These are phyloP conservation scores for Vigna mungo DNA, from an alignment of 306 rosid genomes.

Conservation along the genomic window DNA sequence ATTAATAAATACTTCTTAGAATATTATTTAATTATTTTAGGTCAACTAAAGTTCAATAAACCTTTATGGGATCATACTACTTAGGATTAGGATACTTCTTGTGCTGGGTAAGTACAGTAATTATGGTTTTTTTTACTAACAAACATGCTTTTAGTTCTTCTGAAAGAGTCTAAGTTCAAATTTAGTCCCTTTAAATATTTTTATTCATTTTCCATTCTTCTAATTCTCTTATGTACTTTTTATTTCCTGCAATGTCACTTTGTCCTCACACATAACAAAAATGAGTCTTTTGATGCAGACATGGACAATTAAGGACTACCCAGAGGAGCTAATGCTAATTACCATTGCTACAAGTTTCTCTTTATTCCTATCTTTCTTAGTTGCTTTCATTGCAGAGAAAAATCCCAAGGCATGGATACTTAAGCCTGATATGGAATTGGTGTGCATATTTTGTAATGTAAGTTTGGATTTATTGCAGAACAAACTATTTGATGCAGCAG, in stretches of 20 bases:
- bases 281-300: slow-evolving; percentile 19
- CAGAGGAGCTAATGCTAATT: slow-evolving; percentile 37
- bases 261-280: slow-evolving; percentile 4
- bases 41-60: no score
- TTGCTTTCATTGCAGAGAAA: slow-evolving; percentile 37
- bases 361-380: slow-evolving; percentile 28
- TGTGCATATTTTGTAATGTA: slow-evolving; percentile 25
- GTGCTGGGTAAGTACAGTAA: no score
- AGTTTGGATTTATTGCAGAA: neutral
- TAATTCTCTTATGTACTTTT: no score
- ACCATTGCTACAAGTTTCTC: slow-evolving; percentile 27
- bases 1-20: no score
- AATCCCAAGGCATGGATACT: slow-evolving; percentile 43
- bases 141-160: no score
- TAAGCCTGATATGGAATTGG: slow-evolving; percentile 27
- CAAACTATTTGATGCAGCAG: neutral
- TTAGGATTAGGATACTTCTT: no score
- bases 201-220: no score
- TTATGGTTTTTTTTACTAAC: no score
- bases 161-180: no score
- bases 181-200: no score
- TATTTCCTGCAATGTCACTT: neutral
- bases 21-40: no score
- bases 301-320: slow-evolving; percentile 37
- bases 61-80: no score